Conservation (phyloP, 768 basidiomycete species). For the Panellus pusillus region DNA sequence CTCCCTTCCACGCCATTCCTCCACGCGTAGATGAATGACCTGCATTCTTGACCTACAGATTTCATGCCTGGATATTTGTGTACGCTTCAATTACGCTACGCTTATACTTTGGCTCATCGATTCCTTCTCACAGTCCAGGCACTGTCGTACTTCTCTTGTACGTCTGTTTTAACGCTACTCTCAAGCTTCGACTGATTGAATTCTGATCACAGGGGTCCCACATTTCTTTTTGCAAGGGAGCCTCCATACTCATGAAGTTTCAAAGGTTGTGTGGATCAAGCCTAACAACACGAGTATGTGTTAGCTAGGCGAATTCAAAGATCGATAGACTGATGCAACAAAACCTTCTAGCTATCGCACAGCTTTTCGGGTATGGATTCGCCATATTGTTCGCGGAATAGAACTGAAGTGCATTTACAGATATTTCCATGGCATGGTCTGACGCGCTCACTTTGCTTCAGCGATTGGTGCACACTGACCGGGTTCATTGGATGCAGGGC, state of each 20-base stretch:
- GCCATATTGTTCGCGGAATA: neutral
- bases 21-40: neutral
- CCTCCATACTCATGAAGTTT: neutral
- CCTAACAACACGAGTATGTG: constrained; percentile 2
- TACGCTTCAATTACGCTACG: neutral
- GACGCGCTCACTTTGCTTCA: neutral
- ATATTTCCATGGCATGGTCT: constrained; percentile 23
- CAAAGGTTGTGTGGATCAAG: constrained; percentile 10
- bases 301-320: neutral
- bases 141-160: constrained; percentile 57
- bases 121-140: constrained; percentile 40
- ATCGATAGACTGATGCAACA: constrained; percentile 2
- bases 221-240: neutral
- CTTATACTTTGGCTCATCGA: too few relatives aligned
- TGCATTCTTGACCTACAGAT: neutral
- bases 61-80: constrained; percentile 63
- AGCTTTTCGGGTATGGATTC: constrained; percentile 67
- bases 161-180: constrained; percentile 28
- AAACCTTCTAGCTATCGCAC: constrained; percentile 49
- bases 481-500: neutral
- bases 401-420: neutral
- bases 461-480: neutral
- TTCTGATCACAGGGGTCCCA: too few relatives aligned
- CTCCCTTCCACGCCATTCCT: constrained; percentile 24
- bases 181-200: neutral